A percentile compares a stretch with the other conserved stretches of the same genome.
Evolutionary conservation across 345 rosid genomes (phyloP).

Genomic region (Salix exigua): DNA sequence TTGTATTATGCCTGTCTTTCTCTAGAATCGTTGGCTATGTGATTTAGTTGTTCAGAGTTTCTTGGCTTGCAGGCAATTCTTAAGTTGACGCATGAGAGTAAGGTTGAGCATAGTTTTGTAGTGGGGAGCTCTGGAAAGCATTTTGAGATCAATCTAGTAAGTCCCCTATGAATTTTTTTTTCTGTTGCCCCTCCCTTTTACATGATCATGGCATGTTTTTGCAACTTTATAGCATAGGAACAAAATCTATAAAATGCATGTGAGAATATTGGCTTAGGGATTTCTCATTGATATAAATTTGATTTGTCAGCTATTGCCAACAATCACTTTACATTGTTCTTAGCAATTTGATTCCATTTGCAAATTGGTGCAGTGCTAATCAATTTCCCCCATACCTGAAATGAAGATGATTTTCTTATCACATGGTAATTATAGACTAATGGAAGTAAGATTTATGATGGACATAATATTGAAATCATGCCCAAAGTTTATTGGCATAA

Average conservation of each 20-base stretch:
- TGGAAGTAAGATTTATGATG: background rate
- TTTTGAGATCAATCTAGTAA: conserved; percentile 78
- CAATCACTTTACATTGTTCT: background rate
- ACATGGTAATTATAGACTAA: background rate
- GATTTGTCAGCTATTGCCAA: background rate
- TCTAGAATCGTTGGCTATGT: background rate
- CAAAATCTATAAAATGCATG: background rate
- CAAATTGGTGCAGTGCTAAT: background rate
- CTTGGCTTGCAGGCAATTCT: conserved; percentile 70
- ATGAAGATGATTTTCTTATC: background rate
- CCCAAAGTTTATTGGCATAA: no score
- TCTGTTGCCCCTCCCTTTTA: background rate
- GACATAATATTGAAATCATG: no score
- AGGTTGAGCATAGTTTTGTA: conserved; percentile 81
- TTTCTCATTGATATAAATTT: background rate
- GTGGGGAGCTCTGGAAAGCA: conserved; percentile 68
- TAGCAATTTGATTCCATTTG: background rate
- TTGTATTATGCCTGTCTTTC: conserved; percentile 11
- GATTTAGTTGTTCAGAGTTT: conserved; percentile 26
- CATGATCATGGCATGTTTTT: background rate
- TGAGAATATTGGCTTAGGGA: background rate
- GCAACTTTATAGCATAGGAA: background rate
- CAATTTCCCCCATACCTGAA: background rate
- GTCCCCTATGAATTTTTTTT: conserved; percentile 21
- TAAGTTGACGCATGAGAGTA: conserved; percentile 78